Evolutionary conservation across 2,329 filamentous ascomycete genomes (phyloP).

Genomic region (Nothophaeocryptopus gaeumannii): DNA sequence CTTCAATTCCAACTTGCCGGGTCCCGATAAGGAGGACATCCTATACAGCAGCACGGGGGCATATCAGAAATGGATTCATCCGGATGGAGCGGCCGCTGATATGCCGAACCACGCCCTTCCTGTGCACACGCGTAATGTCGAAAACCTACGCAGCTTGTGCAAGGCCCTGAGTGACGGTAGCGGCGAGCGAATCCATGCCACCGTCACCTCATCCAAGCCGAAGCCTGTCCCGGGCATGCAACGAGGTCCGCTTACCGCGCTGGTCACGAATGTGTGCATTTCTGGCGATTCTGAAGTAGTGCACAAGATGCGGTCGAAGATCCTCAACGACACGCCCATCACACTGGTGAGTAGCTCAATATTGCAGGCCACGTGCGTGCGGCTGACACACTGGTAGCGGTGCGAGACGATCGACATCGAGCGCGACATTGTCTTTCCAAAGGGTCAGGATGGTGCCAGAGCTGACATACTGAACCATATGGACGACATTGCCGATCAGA

Average conservation of each 20-base stretch:
- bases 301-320: conserved; percentile 82
- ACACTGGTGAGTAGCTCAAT: conserved; percentile 67
- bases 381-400: conserved; percentile 57
- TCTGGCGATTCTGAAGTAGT: conserved; percentile 85
- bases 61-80: conserved; percentile 88
- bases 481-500: conserved; percentile 81
- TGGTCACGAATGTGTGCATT: conserved; percentile 80
- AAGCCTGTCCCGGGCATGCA: conserved; percentile 56
- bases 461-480: conserved; percentile 77
- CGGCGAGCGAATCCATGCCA: conserved; percentile 69
- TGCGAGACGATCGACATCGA: conserved; percentile 93
- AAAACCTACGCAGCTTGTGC: conserved; percentile 75
- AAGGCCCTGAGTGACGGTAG: conserved; percentile 69
- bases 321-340: conserved; percentile 88
- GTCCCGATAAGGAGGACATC: conserved; percentile 91
- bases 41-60: conserved; percentile 87
- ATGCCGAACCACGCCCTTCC: conserved; percentile 84
- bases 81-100: conserved; percentile 79
- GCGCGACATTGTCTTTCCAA: conserved; percentile 78
- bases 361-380: conserved; percentile 1
- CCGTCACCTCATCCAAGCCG: conserved; percentile 77
- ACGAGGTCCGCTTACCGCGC: conserved; percentile 48
- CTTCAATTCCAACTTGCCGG: conserved; percentile 86
- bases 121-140: conserved; percentile 84
- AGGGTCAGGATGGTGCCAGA: conserved; percentile 56